Conservation (phyloP, 1,284 basidiomycete species). For the Rhodotorula sp. region DNA sequence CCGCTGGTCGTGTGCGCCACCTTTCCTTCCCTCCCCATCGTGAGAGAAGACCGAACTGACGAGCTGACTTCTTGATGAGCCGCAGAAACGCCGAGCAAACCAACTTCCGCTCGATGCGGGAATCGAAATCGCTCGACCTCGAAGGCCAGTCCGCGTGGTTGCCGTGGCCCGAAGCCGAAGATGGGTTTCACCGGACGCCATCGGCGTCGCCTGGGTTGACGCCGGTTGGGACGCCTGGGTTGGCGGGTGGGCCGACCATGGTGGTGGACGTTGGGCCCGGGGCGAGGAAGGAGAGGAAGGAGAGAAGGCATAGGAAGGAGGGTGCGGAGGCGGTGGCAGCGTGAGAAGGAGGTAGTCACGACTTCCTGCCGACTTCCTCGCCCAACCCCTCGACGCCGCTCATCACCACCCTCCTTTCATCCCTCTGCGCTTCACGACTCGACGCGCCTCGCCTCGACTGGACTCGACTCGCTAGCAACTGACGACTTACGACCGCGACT, state of each 20-base stretch:
- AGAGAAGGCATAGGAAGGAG: conserved; percentile 2
- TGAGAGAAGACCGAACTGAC: background rate
- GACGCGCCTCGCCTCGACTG: too few relatives aligned
- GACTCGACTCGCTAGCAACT: too few relatives aligned
- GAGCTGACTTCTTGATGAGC: too few relatives aligned
- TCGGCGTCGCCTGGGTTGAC: background rate
- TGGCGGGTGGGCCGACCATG: background rate
- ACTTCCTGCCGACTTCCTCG: too few relatives aligned
- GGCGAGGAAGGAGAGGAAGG: conserved; percentile 1
- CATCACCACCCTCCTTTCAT: too few relatives aligned
- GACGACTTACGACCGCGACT: too few relatives aligned
- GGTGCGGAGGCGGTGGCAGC: background rate
- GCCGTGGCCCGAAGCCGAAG: conserved; percentile 35
- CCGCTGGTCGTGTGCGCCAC: conserved; percentile 47
- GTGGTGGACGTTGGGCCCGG: background rate
- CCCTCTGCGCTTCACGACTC: too few relatives aligned
- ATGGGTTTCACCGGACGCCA: conserved; percentile 5
- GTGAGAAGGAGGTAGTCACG: background rate
- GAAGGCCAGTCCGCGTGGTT: conserved; percentile 54
- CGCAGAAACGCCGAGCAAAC: conserved; percentile 49
- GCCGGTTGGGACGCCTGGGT: background rate
- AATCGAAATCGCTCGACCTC: conserved; percentile 84
- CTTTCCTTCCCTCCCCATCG: background rate
- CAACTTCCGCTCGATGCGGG: conserved; percentile 87
- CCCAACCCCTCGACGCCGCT: too few relatives aligned